Evolutionary conservation across 225 moss, liverwort and hornwort species (phyloP).

Genomic region (Neckera pumila): DNA sequence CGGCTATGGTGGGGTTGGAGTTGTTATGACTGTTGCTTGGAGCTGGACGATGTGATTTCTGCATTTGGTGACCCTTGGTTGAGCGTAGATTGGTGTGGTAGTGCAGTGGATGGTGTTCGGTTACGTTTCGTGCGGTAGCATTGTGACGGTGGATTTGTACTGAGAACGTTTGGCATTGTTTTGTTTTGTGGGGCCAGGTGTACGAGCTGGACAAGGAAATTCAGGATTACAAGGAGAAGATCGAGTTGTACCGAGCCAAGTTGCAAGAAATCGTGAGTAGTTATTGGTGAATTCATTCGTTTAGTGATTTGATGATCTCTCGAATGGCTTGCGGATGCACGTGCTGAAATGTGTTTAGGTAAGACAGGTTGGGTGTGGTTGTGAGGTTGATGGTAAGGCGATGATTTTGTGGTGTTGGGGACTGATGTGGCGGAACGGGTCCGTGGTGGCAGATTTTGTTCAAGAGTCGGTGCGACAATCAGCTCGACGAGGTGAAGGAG

Average conservation of each 20-base stretch:
- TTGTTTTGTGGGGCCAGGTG: slow-evolving; percentile 17
- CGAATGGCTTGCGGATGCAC: background rate
- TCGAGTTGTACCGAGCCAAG: slow-evolving; percentile 59
- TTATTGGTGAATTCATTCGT: background rate
- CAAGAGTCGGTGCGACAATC: slow-evolving; percentile 72
- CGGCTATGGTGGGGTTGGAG: background rate
- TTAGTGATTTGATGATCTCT: background rate
- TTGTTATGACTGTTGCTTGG: background rate
- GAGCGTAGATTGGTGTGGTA: background rate
- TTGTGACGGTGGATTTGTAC: background rate
- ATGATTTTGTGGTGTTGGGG: background rate
- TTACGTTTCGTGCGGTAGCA: background rate
- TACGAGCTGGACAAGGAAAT: slow-evolving; percentile 58
- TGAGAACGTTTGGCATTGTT: background rate
- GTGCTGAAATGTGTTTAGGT: too few species aligned
- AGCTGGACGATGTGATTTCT: background rate
- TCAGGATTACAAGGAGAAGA: slow-evolving; percentile 71
- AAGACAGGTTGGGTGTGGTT: background rate
- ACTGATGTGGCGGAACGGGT: background rate
- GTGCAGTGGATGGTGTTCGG: background rate
- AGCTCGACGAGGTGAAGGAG: slow-evolving; percentile 56
- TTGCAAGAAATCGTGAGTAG: slow-evolving; percentile 65
- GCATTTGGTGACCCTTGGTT: background rate
- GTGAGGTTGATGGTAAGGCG: background rate
- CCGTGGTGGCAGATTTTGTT: slow-evolving; percentile 48